Percentiles rank a stretch among this genome's conserved stretches.
Evolutionary conservation across 306 rosid genomes (phyloP).

Genomic region (Cotoneaster glaucophyllus): DNA sequence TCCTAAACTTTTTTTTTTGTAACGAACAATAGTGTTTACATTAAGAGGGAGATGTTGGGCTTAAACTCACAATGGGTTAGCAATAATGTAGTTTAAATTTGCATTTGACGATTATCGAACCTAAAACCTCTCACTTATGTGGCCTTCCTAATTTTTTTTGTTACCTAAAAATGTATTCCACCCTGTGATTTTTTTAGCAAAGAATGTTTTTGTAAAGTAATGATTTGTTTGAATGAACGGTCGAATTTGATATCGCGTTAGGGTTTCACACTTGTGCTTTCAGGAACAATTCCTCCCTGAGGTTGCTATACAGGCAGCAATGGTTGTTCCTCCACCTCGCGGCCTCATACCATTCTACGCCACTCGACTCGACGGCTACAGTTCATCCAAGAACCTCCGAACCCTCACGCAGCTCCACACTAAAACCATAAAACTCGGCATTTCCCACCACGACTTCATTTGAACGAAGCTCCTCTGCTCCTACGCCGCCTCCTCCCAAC

Average conservation of each 20-base stretch:
- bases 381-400: conserved; percentile 32
- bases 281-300: not conserved
- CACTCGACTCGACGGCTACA: conserved; percentile 34
- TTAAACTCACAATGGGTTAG: too few relatives aligned
- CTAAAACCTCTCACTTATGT: too few relatives aligned
- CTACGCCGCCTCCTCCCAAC: conserved; percentile 54
- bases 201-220: not conserved
- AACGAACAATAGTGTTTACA: too few relatives aligned
- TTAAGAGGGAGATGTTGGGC: too few relatives aligned
- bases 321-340: conserved; percentile 12
- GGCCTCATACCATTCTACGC: conserved; percentile 32
- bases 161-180: too few relatives aligned
- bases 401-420: conserved; percentile 48
- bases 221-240: not conserved
- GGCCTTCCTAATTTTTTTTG: too few relatives aligned
- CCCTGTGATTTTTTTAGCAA: too few relatives aligned
- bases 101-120: too few relatives aligned
- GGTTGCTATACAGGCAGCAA: not conserved
- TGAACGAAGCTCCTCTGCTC: conserved; percentile 45
- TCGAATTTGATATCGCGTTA: not conserved
- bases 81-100: too few relatives aligned
- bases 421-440: conserved; percentile 20
- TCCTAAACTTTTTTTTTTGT: too few relatives aligned
- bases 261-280: not conserved
- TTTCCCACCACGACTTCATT: conserved; percentile 49